These are phyloP conservation scores for Mangifera indica DNA, from an alignment of 345 rosid species.

Conservation along the genomic window DNA sequence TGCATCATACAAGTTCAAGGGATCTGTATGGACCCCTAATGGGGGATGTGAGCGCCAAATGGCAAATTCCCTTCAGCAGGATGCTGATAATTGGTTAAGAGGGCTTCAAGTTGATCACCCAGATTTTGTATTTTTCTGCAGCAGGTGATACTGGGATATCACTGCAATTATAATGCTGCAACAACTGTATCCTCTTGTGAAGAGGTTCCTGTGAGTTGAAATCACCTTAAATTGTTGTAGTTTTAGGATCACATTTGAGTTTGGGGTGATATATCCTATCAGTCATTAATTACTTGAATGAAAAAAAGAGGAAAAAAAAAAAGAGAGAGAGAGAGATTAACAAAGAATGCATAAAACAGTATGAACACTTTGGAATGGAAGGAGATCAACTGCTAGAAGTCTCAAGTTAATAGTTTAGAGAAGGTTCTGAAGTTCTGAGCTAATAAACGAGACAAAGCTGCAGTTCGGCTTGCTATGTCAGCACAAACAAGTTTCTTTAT, in stretches of 20 bases:
- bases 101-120: conserved; percentile 65
- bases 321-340: conserved; percentile 5
- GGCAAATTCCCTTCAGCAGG: conserved; percentile 48
- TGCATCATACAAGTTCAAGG: conserved; percentile 78
- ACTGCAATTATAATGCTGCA: conserved; percentile 6
- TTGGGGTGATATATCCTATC: conserved; percentile 7
- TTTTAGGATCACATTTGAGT: conserved; percentile 6
- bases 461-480: conserved; percentile 7
- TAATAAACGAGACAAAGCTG: conserved; percentile 7
- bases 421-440: conserved; percentile 23
- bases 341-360: background rate
- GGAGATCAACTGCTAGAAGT: conserved; percentile 18
- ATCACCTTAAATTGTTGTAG: background rate
- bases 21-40: conserved; percentile 70
- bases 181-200: background rate
- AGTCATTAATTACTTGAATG: conserved; percentile 12
- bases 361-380: conserved; percentile 8
- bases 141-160: conserved; percentile 25
- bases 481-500: conserved; percentile 17
- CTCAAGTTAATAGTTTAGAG: conserved; percentile 11
- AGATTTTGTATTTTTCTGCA: conserved; percentile 70
- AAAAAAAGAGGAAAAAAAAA: background rate
- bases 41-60: conserved; percentile 48
- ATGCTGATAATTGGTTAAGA: conserved; percentile 67
- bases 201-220: background rate